These are phyloP conservation scores for Penicillium hordei DNA, from an alignment of 2,329 filamentous ascomycete species.

Conservation along the genomic window DNA sequence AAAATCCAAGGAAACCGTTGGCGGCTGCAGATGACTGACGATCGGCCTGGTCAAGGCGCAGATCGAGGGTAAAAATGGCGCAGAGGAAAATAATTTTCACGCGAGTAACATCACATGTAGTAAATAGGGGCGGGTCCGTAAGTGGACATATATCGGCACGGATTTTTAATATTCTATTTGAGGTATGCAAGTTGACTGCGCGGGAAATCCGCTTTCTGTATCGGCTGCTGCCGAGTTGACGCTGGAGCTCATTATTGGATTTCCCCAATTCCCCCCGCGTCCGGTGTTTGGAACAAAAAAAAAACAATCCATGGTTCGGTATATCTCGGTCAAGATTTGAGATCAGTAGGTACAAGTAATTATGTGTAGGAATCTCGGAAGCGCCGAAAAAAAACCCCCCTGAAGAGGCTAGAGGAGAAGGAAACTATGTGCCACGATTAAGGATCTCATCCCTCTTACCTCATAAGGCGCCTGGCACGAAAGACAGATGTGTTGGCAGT, in stretches of 20 bases:
- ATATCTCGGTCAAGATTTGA: neutral
- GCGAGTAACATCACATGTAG: neutral
- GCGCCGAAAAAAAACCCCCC: neutral
- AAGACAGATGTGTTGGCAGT: constrained; percentile 25
- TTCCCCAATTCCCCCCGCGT: neutral
- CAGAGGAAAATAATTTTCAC: constrained; percentile 6
- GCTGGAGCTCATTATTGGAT: neutral
- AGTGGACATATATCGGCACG: constrained; percentile 2
- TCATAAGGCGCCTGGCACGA: neutral
- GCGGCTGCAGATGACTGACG: constrained; percentile 21
- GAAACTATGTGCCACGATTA: neutral
- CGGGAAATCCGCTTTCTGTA: constrained; percentile 1
- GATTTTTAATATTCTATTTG: neutral
- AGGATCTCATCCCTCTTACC: constrained; percentile 4
- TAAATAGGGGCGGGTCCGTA: neutral
- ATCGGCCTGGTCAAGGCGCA: constrained; percentile 12
- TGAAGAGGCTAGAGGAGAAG: neutral
- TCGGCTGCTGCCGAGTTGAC: constrained; percentile 9
- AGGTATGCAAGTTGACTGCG: constrained; percentile 8
- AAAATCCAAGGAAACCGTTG: constrained; percentile 19
- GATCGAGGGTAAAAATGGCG: constrained; percentile 12
- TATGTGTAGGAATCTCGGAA: neutral
- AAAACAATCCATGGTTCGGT: constrained; percentile 19
- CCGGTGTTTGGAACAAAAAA: neutral
- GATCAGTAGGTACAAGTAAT: too few species aligned